Evolutionary conservation across 495 filamentous ascomycete genomes (phyloP).

Genomic region (Trichoderma reesei): DNA sequence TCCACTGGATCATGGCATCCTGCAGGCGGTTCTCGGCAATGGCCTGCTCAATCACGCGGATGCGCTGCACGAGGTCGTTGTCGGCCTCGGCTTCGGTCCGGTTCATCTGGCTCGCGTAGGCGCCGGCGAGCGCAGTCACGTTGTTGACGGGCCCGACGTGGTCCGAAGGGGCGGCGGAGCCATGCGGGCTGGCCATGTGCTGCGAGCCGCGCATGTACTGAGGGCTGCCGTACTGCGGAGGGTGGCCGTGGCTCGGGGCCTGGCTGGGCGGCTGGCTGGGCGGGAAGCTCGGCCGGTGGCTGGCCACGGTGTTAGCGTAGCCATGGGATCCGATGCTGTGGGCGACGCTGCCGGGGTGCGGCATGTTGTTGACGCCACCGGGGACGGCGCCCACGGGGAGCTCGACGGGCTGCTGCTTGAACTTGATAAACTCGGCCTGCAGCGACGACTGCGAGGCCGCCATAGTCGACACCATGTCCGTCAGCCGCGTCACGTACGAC

Average conservation of each 20-base stretch:
- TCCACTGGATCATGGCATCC: constrained; percentile 13
- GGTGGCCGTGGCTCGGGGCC: constrained; percentile 4
- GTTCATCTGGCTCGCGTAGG: constrained; percentile 11
- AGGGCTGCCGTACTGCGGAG: constrained; percentile 9
- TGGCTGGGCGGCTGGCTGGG: constrained; percentile 10
- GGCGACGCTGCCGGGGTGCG: neutral
- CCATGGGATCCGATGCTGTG: neutral
- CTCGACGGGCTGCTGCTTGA: constrained; percentile 32
- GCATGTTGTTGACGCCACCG: neutral
- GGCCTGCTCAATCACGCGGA: constrained; percentile 3
- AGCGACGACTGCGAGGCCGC: constrained; percentile 53
- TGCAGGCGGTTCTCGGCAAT: constrained; percentile 12
- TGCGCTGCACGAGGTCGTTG: constrained; percentile 12
- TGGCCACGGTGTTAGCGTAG: constrained; percentile 6
- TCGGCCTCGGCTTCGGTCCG: constrained; percentile 8
- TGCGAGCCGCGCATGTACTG: constrained; percentile 8
- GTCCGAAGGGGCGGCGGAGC: constrained; percentile 2
- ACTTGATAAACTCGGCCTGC: constrained; percentile 48
- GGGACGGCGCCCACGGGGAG: constrained; percentile 9
- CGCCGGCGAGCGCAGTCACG: constrained; percentile 3
- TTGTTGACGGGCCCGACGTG: constrained; percentile 3
- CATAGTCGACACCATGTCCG: constrained; percentile 64
- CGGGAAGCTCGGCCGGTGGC: constrained; percentile 1
- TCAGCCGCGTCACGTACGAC: constrained; percentile 56
- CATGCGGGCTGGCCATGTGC: constrained; percentile 3